phyloP scores from a whole-genome alignment of 2,329 filamentous ascomycete genomes.

The Ophiostoma tasmaniense region DNA sequence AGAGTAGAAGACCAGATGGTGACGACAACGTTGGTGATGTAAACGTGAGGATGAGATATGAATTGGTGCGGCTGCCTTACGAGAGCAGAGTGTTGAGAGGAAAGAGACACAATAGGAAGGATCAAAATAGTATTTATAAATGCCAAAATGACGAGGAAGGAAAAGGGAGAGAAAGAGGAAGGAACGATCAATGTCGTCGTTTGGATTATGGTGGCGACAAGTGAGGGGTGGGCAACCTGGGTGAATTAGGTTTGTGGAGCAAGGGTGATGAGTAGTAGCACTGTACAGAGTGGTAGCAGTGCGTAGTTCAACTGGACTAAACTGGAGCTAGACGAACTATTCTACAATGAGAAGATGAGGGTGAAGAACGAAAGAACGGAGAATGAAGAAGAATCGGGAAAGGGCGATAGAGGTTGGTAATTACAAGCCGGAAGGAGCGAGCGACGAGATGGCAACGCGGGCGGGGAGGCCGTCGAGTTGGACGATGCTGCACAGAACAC shows the following conservation, averaged over 20 bases:
- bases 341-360: not conserved
- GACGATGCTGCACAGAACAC: not conserved
- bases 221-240: conserved; percentile 2
- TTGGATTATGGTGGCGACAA: conserved; percentile 13
- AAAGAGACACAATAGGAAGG: not conserved
- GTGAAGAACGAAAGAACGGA: not conserved
- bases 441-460: not conserved
- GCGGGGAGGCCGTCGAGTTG: not conserved
- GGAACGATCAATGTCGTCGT: conserved; percentile 8
- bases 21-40: not conserved
- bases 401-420: not conserved
- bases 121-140: not conserved
- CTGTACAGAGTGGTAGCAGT: not conserved
- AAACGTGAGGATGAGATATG: not conserved
- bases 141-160: not conserved
- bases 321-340: not conserved
- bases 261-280: not conserved
- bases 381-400: not conserved
- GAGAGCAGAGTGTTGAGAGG: not conserved
- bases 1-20: not conserved
- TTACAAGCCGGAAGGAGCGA: conserved; percentile 1
- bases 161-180: not conserved
- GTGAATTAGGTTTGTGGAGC: conserved; percentile 5
- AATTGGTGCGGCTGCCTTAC: not conserved
- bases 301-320: not conserved